These are phyloP conservation scores for Xylariomycetidae sp. DNA, from an alignment of 2,329 filamentous ascomycete genomes.

Conservation along the genomic window DNA sequence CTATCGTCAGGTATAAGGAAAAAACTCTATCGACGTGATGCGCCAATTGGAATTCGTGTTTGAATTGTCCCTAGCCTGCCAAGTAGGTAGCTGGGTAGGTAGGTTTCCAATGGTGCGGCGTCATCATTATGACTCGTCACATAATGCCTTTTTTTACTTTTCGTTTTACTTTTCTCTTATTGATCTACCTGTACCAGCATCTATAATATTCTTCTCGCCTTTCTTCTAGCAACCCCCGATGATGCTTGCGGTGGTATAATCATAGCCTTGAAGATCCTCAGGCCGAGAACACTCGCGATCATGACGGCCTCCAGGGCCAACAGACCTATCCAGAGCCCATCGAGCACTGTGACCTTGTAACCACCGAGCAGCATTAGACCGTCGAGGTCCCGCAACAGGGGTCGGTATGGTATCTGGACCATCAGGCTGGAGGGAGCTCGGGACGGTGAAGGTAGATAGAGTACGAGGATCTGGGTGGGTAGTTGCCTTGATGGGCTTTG, in stretches of 20 bases:
- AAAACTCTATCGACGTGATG: too few species aligned
- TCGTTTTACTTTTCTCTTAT: background rate
- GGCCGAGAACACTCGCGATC: conserved; percentile 33
- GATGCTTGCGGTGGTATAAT: background rate
- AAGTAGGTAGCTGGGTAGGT: too few species aligned
- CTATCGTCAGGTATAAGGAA: too few species aligned
- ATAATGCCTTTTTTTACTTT: background rate
- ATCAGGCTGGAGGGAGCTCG: conserved; percentile 1
- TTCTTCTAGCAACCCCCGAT: too few species aligned
- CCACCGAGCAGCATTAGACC: conserved; percentile 22
- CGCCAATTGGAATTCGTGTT: too few species aligned
- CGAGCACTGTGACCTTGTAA: conserved; percentile 36
- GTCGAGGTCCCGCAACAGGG: conserved; percentile 14
- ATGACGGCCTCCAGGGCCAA: conserved; percentile 40
- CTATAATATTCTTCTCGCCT: background rate
- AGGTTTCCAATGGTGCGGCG: background rate
- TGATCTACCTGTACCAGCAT: background rate
- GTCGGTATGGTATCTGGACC: conserved; percentile 10
- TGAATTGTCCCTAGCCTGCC: too few species aligned
- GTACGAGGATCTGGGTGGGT: background rate
- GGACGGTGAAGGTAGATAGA: background rate
- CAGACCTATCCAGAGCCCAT: conserved; percentile 44
- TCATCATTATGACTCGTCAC: background rate
- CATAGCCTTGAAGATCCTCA: conserved; percentile 10
- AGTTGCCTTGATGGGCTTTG: too few species aligned